These are phyloP conservation scores for Ceratocystis smalleyi DNA, from an alignment of 2,329 filamentous ascomycete species.

Conservation along the genomic window DNA sequence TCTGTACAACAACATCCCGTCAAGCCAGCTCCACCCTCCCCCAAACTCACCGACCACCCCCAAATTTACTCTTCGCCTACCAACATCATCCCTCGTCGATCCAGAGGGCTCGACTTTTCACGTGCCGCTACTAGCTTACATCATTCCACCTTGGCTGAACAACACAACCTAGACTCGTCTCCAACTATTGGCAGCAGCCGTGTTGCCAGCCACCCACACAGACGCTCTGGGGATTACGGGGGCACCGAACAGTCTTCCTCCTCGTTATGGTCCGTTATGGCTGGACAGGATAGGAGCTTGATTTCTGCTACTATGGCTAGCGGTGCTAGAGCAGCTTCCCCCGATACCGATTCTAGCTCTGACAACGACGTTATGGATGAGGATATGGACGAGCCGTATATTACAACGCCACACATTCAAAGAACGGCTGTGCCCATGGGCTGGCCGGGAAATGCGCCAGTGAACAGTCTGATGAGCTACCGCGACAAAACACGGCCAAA, in stretches of 20 bases:
- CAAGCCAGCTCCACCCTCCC: conserved; percentile 34
- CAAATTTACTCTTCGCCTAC: conserved; percentile 77
- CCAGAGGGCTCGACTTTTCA: conserved; percentile 82
- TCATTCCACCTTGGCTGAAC: conserved; percentile 82
- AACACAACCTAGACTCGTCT: conserved; percentile 77
- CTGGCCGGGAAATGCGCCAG: conserved; percentile 48
- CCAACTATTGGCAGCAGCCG: conserved; percentile 56
- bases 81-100: conserved; percentile 75
- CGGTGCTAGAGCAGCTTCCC: conserved; percentile 48
- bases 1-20: not conserved
- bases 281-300: conserved; percentile 51
- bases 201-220: conserved; percentile 40
- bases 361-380: conserved; percentile 58
- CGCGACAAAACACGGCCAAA: conserved; percentile 58
- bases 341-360: conserved; percentile 61
- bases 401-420: conserved; percentile 57
- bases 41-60: conserved; percentile 55
- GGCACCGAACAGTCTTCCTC: conserved; percentile 50
- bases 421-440: conserved; percentile 6
- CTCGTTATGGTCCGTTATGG: conserved; percentile 56
- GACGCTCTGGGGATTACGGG: conserved; percentile 34
- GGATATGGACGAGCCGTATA: conserved; percentile 63
- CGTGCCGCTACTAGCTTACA: conserved; percentile 86
- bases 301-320: conserved; percentile 69
- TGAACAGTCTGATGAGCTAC: conserved; percentile 61